Percentiles rank a stretch among this genome's conserved stretches.
phyloP scores from a whole-genome alignment of 768 basidiomycete genomes.

The Podaxis mareebaensis region DNA sequence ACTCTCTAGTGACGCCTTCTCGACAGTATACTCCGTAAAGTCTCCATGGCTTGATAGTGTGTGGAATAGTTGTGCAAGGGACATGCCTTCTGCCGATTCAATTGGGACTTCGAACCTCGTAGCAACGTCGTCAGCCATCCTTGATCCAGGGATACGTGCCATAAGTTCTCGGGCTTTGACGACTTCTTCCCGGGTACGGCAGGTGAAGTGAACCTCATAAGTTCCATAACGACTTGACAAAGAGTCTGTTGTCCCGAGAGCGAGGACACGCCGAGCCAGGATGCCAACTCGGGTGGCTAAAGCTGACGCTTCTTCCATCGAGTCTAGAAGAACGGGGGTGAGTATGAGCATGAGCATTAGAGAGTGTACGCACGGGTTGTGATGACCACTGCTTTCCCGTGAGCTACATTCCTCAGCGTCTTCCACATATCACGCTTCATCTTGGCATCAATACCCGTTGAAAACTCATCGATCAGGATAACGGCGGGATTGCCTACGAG shows the following conservation, averaged over 20 bases:
- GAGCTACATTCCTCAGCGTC: constrained; percentile 62
- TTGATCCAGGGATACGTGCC: constrained; percentile 58
- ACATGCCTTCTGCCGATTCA: constrained; percentile 35
- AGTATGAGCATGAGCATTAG: background rate
- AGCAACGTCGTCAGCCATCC: constrained; percentile 71
- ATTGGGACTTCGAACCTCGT: constrained; percentile 77
- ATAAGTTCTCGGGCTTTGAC: constrained; percentile 59
- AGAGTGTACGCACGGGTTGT: constrained; percentile 59
- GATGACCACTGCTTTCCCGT: constrained; percentile 70
- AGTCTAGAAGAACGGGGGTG: constrained; percentile 43
- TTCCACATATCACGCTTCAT: constrained; percentile 86
- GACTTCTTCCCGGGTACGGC: constrained; percentile 62
- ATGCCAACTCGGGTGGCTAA: constrained; percentile 78
- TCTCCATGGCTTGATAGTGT: constrained; percentile 50
- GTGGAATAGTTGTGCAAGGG: constrained; percentile 62
- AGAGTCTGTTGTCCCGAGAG: constrained; percentile 64
- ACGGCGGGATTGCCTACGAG: constrained; percentile 70
- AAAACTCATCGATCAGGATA: constrained; percentile 81
- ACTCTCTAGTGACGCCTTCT: constrained; percentile 68
- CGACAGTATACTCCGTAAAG: constrained; percentile 70
- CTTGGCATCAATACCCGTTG: constrained; percentile 80
- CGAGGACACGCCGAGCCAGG: constrained; percentile 68
- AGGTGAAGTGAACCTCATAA: constrained; percentile 80
- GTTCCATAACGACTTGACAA: constrained; percentile 68
- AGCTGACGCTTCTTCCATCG: constrained; percentile 84